Base-by-base conservation (phyloP, 371 early-diverging fungal genomes). In the Mortierella sp. region DNA sequence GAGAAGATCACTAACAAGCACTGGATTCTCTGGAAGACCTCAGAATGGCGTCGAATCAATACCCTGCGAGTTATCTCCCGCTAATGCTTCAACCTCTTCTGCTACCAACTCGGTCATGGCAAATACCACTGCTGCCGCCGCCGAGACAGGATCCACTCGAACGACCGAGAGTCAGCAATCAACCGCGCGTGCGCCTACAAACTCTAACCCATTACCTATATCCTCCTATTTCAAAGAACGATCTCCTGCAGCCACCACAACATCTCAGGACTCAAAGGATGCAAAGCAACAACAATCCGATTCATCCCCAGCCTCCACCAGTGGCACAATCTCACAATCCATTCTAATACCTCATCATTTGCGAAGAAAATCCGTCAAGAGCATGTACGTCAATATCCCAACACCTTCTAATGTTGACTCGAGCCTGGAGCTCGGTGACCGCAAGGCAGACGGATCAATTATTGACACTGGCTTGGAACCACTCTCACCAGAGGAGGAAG, bases 341-440 rank as follows among this genome's bases (percentile, higher is more conserved):
- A 64, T 49, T 22, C 31, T 64, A 56, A 68, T 61, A 2, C 68
- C 64, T 3, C 78, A 68, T 2, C 72, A 72, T 56, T 37, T 77
- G 3, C 63, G 78, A 3, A 67, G 78, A 40, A 77, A 77, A 62
- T 77, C 78, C 7, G 69, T 77, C 66, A 77, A 77, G 59, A 77
- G 78, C 40, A 77, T 77, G 78, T 77, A 77, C 17, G 78, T 77
- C 68, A 77, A 77, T 31, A 68, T 77, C 56, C 78, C 78, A 3
- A 77, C 64, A 7, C 72, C 72, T 13, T 13, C 49, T 8, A 61
- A 64, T 26, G 61, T 17, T 10, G 72, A 71, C 2, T 8, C 45
- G 5, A 55, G 28, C 15, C 3, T 29, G 9, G 71, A 64, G 53
- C 32, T 57, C 6, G 51, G 71, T 0, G 70, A 66, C 10, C 63